Evolutionary conservation across 208 protist genomes (phyloP).

Genomic region (Vickermania spadyakhi): DNA sequence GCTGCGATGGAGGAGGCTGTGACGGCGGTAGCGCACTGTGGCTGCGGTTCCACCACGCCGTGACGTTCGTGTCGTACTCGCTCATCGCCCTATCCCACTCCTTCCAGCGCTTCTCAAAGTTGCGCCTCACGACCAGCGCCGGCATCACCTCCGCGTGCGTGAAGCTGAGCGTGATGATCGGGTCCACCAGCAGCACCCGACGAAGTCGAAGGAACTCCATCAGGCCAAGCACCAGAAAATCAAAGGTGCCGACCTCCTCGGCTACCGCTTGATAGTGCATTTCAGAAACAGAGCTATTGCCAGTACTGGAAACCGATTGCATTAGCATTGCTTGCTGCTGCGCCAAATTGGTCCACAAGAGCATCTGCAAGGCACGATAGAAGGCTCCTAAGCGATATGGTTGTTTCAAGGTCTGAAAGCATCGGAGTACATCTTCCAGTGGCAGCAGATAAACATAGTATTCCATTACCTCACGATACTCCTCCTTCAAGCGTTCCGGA

Average conservation of each 20-base stretch:
- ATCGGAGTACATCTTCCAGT: constrained; percentile 25
- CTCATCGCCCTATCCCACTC: not conserved
- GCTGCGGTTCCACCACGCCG: too few species aligned
- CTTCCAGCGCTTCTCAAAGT: not conserved
- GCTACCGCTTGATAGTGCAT: not conserved
- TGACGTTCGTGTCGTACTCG: too few species aligned
- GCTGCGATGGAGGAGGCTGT: too few species aligned
- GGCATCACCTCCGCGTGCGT: constrained; percentile 49
- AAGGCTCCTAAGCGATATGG: constrained; percentile 56
- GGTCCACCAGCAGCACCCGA: constrained; percentile 37
- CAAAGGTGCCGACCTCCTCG: constrained; percentile 23
- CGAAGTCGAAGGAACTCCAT: constrained; percentile 62
- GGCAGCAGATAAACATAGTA: constrained; percentile 46
- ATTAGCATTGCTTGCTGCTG: constrained; percentile 6
- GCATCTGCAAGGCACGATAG: constrained; percentile 45
- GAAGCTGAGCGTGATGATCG: constrained; percentile 45
- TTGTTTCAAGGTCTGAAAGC: constrained; percentile 27
- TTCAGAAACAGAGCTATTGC: not conserved
- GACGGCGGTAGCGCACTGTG: too few species aligned
- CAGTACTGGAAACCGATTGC: constrained; percentile 9
- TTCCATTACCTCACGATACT: constrained; percentile 43
- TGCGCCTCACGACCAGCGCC: not conserved
- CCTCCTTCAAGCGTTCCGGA: constrained; percentile 25
- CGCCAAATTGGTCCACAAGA: constrained; percentile 18
- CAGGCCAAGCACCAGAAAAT: constrained; percentile 49